Conservation (phyloP, 139 green algal genomes). For the Volvox reticuliferus region DNA sequence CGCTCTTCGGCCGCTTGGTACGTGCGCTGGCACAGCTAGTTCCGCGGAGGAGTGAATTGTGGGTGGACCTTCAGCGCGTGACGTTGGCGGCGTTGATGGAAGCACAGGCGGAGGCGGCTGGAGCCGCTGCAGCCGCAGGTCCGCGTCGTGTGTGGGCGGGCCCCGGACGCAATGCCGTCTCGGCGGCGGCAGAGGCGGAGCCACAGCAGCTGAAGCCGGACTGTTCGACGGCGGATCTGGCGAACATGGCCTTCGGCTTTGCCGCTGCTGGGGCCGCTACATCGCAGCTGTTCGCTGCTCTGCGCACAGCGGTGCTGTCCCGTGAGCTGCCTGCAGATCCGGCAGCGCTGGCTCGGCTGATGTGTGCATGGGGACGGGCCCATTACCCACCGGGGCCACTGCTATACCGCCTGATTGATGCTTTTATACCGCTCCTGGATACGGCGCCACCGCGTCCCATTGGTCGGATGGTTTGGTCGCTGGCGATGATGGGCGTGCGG, state of each 20-base stretch:
- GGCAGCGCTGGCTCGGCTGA: neutral
- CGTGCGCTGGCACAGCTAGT: constrained; percentile 19
- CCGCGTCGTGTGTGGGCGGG: neutral
- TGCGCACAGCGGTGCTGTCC: constrained; percentile 1
- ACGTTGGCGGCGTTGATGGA: constrained; percentile 16
- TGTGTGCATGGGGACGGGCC: constrained; percentile 30
- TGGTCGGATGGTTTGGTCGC: constrained; percentile 13
- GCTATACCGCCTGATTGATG: neutral
- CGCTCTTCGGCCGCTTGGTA: constrained; percentile 22
- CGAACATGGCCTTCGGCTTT: constrained; percentile 37
- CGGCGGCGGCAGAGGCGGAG: neutral
- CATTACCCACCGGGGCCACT: neutral
- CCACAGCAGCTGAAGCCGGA: neutral
- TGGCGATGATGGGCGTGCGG: constrained; percentile 5
- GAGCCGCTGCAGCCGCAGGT: too few relatives aligned
- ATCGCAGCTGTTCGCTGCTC: constrained; percentile 25
- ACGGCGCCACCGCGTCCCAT: constrained; percentile 7
- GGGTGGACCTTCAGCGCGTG: constrained; percentile 42
- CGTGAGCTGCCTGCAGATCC: constrained; percentile 1
- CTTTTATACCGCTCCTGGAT: constrained; percentile 21
- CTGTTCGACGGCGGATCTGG: neutral
- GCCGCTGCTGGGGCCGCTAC: neutral
- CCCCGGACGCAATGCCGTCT: neutral
- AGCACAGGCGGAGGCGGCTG: neutral
- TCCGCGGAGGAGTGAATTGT: neutral